Percentiles rank a stretch among this genome's conserved stretches.
Conservation (phyloP, 805 yeast genomes). For the Lipomyces starkeyi region DNA sequence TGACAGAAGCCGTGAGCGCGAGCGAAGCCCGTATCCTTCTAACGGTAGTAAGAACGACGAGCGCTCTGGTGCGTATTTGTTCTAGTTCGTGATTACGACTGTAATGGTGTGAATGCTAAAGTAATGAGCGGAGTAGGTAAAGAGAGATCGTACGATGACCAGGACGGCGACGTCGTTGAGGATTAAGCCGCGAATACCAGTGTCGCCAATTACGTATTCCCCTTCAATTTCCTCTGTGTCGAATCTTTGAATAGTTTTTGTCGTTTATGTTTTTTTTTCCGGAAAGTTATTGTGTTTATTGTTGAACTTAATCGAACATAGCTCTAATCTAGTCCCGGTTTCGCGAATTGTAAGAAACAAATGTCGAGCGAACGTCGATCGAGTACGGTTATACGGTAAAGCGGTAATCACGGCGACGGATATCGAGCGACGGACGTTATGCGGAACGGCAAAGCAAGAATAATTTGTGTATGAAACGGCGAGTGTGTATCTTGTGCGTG, state of each 20-base stretch:
- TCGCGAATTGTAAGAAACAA: neutral
- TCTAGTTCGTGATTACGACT: neutral
- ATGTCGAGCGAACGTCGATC: conserved; percentile 2
- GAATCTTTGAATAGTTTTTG: neutral
- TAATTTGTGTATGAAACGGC: neutral
- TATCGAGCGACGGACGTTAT: neutral
- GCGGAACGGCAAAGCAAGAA: neutral
- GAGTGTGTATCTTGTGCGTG: neutral
- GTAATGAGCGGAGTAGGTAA: conserved; percentile 2
- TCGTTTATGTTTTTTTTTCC: neutral
- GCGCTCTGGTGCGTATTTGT: conserved; percentile 14
- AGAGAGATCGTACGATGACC: conserved; percentile 34
- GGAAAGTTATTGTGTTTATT: conserved; percentile 2
- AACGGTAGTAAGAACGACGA: conserved; percentile 23
- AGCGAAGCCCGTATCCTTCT: conserved; percentile 19
- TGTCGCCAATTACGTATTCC: neutral
- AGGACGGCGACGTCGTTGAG: conserved; percentile 32
- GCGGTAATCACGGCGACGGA: neutral
- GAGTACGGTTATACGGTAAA: neutral
- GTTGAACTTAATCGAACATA: conserved; percentile 6
- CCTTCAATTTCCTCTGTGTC: neutral
- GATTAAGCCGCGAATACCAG: conserved; percentile 15
- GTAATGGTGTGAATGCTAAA: neutral
- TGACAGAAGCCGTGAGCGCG: conserved; percentile 18
- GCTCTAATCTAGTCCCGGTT: neutral